Evolutionary conservation across 2,329 filamentous ascomycete genomes (phyloP).

Genomic region (Rasamsonia emersonii): DNA sequence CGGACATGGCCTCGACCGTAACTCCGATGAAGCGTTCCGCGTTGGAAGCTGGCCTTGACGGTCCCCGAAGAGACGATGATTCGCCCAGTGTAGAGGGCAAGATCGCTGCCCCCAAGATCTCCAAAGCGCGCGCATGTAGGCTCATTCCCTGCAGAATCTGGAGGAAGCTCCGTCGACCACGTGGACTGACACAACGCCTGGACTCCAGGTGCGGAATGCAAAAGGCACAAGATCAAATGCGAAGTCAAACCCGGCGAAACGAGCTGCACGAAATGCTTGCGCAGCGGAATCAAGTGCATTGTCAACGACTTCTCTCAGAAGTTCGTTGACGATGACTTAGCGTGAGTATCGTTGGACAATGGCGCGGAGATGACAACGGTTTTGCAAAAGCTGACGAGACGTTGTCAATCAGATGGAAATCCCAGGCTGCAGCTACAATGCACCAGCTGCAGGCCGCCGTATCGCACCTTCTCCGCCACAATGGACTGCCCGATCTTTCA

Average conservation of each 20-base stretch:
- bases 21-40: constrained; percentile 29
- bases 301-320: constrained; percentile 50
- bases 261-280: constrained; percentile 42
- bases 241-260: constrained; percentile 39
- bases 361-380: no score
- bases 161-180: constrained; percentile 3
- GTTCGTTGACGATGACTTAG: constrained; percentile 45
- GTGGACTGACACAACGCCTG: constrained; percentile 1
- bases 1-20: constrained; percentile 8
- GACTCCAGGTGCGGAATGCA: constrained; percentile 39
- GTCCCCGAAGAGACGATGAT: constrained; percentile 17
- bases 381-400: no score
- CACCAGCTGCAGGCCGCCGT: constrained; percentile 38
- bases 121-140: constrained; percentile 35
- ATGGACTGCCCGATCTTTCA: constrained; percentile 34
- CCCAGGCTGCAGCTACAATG: constrained; percentile 33
- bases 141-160: constrained; percentile 9
- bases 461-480: constrained; percentile 36
- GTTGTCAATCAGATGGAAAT: no score
- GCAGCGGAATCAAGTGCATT: constrained; percentile 43
- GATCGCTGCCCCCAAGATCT: constrained; percentile 25
- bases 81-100: constrained; percentile 16
- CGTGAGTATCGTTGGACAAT: constrained; percentile 38
- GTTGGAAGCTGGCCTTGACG: constrained; percentile 26
- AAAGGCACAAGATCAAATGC: constrained; percentile 49